phyloP scores from a whole-genome alignment of 73 alveolate genomes.

The Blepharisma japonicum region DNA sequence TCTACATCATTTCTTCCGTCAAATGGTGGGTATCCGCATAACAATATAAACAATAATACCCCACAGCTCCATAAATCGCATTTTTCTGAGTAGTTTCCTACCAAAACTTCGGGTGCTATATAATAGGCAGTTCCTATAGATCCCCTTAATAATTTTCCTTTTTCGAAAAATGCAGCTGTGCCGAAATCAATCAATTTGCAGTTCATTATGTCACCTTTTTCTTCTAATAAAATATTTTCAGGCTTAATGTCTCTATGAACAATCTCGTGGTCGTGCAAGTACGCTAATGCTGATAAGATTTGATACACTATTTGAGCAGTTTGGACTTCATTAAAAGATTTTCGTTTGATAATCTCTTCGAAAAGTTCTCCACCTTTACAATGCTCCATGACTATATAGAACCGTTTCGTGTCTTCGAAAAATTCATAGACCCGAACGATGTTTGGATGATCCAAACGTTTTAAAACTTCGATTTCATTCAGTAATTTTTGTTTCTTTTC shows the following conservation, averaged over 20 bases:
- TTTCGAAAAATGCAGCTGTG: background rate
- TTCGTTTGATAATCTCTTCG: background rate
- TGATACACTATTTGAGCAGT: background rate
- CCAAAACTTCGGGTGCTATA: conserved; percentile 32
- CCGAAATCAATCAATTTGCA: conserved; percentile 8
- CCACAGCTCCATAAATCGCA: conserved; percentile 62
- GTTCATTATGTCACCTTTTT: conserved; percentile 28
- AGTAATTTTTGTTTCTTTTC: background rate
- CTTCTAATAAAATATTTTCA: conserved; percentile 10
- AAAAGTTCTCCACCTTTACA: conserved; percentile 43
- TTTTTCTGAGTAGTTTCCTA: conserved; percentile 39
- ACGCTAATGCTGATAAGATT: background rate
- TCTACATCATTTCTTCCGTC: conserved; percentile 42
- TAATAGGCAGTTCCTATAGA: conserved; percentile 3
- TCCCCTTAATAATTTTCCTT: background rate
- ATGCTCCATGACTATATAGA: conserved; percentile 38
- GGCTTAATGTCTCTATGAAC: conserved; percentile 8
- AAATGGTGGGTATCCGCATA: conserved; percentile 49
- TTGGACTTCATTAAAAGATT: background rate
- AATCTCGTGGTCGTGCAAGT: background rate
- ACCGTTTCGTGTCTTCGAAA: conserved; percentile 39
- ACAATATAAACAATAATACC: conserved; percentile 40
- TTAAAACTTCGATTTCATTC: background rate
- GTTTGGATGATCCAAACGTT: conserved; percentile 42
- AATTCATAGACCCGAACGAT: conserved; percentile 35